Evolutionary conservation across 768 basidiomycete genomes (phyloP), one percentile per base, ranked within the genome.

Genomic region (Suillus bovinus): DNA sequence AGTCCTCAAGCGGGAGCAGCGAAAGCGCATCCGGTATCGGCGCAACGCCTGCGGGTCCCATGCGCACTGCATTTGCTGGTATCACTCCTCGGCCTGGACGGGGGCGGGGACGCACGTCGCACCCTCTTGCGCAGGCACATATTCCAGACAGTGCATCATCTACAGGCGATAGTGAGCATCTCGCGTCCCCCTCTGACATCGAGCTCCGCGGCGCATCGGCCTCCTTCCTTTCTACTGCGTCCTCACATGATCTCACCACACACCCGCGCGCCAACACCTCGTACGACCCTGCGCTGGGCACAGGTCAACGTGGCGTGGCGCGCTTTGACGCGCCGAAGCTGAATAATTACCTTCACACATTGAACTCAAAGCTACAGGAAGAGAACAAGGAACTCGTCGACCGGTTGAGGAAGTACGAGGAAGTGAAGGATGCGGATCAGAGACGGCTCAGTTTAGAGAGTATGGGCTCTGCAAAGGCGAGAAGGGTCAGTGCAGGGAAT

Each of bases 171-270:
- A 72, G 61, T 44, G 55, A 56, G 1, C 74, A 67, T 54, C 58
- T 66, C 2, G 74, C 72, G 1, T 76, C 74, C 2, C 74, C 82
- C 10, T 82, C 82, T 60, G 86, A 87, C 62, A 77, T 80, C 16
- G 78, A 74, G 4, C 10, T 56, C 24, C 55, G 55, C 17, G 75
- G 74, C 11, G 88, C 88, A 63, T 80, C 83, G 44, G 84, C 80
- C 0, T 94, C 93, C 1, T 86, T 90, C 72, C 79, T 91, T 53
- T 94, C 93, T 4, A 93, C 90, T 1, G 85, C 90, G 1, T 94
- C 93, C 1, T 94, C 94, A 27, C 91, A 96, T 66, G 94, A 96
- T 71, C 79, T 96, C 46, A 93, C 92, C 2, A 86, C 88, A 6
- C 87, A 92, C 70, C 74, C 79, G 55, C 85, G 91, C 10, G 89